Evolutionary conservation across 148 eudicot species (phyloP), one percentile per base, ranked within the genome.

Genomic region (Rhododendron molle): DNA sequence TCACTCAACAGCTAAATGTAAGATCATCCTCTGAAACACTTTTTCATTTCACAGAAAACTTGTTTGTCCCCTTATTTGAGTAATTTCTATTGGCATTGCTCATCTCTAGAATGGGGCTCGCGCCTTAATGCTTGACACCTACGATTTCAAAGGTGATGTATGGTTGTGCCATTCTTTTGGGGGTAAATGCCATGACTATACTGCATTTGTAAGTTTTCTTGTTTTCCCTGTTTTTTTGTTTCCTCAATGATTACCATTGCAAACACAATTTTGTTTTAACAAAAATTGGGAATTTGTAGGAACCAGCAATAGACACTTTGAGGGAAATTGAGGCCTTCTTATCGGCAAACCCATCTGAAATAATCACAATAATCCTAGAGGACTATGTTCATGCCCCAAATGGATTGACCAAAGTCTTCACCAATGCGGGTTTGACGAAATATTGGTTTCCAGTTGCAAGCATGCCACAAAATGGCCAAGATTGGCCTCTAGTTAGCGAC

Each of bases 81-180:
- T 1, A 78, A 13, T 47, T 46, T 26, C 11, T 47, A 49, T 28
- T 49, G 82, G 38, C 20, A 80, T 80, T 79, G 60, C 20, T 7
- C 44, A 43, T 52, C 78, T 88, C 52, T 83, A 95, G 98, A 91
- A 93, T 80, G 98, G 98, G 13, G 98, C 92, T 87, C 96, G 98
- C 18, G 96, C 89, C 16, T 87, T 96, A 36, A 96, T 96, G 98
- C 95, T 96, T 0, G 98, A 96, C 49, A 91, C 92, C 5, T 96
- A 94, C 14, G 98, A 96, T 86, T 96, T 89, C 46, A 78, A 92
- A 5, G 96, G 92, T 43, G 93, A 89, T 85, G 88, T 96, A 36
- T 96, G 98, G 98, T 69, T 96, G 84, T 96, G 98, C 88, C 98
- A 96, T 88, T 96, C 98, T 47, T 93, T 88, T 52, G 90, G 89